Evolutionary conservation across 331 rosid genomes (phyloP), one percentile per base, ranked within the genome.

Genomic region (Dryas integrifolia): DNA sequence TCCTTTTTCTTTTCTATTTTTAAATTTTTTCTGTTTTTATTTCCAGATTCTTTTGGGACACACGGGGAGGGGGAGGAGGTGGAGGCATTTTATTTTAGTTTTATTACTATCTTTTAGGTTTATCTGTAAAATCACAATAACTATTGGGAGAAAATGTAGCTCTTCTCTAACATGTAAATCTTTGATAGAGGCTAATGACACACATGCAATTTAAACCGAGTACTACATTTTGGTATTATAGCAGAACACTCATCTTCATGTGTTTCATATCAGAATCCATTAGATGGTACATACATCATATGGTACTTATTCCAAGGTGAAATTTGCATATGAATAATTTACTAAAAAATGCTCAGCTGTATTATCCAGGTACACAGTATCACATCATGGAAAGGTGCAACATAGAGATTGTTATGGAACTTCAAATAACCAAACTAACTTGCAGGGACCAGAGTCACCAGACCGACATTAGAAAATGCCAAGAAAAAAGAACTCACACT

Each of bases 131-230:
- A 56, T 26, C 44, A 68, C 65, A 80, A 64, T 50, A 73, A 64
- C 30, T 53, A 60, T 12, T 53, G 65, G 3, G 21, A 39, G 51
- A 70, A 40, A 67, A 55, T 59, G n/a, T 47, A 52, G 72, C 76
- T 69, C 64, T 64, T 73, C 79, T 64, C 72, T 77, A 52, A 72
- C 78, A 66, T 80, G 77, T 75, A 80, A 41, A 80, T 44, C 74
- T 49, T 52, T 60, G 12, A 21, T 65, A 21, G 52, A 65, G 53
- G 43, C 53, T 60, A 15, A 59, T 44, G 57, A 44, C 53, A 48
- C 15, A 48, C n/a, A 15, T 56, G 80, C 70, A 75, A 15, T 3
- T 43, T 46, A 15, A 51, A 4, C 57, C 24, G 8, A 14, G 14
- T 41, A 63, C 38, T 63, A 63, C 6, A 63, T 41, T n/a, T 61